phyloP scores from a whole-genome alignment of 176 grass and related monocot genomes.

The Cocos nucifera region DNA sequence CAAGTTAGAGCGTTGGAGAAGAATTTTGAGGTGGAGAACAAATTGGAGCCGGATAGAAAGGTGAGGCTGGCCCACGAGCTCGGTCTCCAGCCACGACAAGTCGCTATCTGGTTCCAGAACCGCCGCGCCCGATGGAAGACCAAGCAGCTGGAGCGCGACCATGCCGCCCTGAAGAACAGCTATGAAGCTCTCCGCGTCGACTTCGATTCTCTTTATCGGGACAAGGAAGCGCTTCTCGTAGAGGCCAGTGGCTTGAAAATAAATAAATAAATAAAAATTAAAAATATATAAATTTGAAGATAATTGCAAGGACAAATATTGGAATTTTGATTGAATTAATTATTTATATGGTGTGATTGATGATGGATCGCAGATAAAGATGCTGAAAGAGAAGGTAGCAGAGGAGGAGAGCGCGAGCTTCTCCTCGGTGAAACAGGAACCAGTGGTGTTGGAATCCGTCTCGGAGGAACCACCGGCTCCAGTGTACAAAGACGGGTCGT shows the following conservation, averaged over 20 bases:
- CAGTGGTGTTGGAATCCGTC: background rate
- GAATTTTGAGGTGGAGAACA: constrained; percentile 97
- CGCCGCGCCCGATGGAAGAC: constrained; percentile 93
- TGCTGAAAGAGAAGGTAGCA: constrained; percentile 51
- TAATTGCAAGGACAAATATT: no score
- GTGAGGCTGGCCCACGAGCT: constrained; percentile 64
- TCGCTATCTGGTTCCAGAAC: constrained; percentile 98
- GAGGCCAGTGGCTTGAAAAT: constrained; percentile 24
- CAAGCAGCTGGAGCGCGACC: constrained; percentile 83
- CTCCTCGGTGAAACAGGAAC: background rate
- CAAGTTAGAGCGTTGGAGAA: constrained; percentile 79
- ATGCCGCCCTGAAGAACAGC: constrained; percentile 41
- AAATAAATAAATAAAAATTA: no score
- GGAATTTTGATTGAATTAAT: no score
- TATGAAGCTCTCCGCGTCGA: constrained; percentile 61
- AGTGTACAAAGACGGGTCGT: background rate
- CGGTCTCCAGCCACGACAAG: constrained; percentile 77
- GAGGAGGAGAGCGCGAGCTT: constrained; percentile 24
- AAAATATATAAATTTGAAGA: no score
- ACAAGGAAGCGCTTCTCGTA: constrained; percentile 55
- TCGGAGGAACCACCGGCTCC: background rate
- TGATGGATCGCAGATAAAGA: constrained; percentile 35
- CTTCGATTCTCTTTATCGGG: constrained; percentile 59
- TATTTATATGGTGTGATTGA: no score
- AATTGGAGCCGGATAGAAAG: constrained; percentile 88